Percentiles rank a stretch among this genome's conserved stretches.
phyloP scores from a whole-genome alignment of 805 yeast species.

The Yarrowia sp. region DNA sequence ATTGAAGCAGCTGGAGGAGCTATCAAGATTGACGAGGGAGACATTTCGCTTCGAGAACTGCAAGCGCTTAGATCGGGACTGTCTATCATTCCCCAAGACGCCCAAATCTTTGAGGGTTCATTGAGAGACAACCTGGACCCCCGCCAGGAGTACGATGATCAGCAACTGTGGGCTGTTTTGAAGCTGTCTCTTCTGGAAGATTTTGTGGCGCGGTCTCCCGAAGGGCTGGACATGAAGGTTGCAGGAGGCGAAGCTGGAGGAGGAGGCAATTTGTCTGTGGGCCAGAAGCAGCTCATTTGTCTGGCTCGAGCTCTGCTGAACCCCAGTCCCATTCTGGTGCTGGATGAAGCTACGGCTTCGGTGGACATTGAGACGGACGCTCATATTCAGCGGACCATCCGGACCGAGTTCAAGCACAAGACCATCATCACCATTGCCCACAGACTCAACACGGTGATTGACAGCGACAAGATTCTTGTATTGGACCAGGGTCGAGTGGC shows the following conservation, averaged over 20 bases:
- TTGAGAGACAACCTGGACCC: constrained; percentile 82
- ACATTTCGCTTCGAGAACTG: constrained; percentile 69
- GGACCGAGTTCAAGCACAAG: constrained; percentile 66
- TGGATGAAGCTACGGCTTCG: constrained; percentile 84
- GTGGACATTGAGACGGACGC: constrained; percentile 82
- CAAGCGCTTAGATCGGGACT: constrained; percentile 70
- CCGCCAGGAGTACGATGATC: constrained; percentile 63
- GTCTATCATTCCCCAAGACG: constrained; percentile 89
- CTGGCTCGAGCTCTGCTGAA: constrained; percentile 79
- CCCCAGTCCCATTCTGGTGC: constrained; percentile 68
- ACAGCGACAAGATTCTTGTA: constrained; percentile 75
- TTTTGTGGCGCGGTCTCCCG: constrained; percentile 54
- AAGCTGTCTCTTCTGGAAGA: constrained; percentile 61
- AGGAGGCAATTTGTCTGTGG: constrained; percentile 79
- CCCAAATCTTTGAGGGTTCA: constrained; percentile 81
- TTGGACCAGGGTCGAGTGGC: constrained; percentile 70
- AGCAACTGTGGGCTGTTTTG: constrained; percentile 71
- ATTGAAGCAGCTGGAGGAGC: constrained; percentile 62
- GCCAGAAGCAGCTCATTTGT: constrained; percentile 82
- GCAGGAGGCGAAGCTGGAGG: constrained; percentile 79
- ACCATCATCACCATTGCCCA: constrained; percentile 88
- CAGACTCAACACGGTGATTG: constrained; percentile 79
- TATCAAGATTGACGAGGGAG: constrained; percentile 71
- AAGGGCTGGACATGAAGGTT: constrained; percentile 56
- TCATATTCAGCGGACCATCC: constrained; percentile 75